These are phyloP conservation scores for Penicillium olsonii DNA, from an alignment of 2,329 filamentous ascomycete genomes.

Conservation along the genomic window DNA sequence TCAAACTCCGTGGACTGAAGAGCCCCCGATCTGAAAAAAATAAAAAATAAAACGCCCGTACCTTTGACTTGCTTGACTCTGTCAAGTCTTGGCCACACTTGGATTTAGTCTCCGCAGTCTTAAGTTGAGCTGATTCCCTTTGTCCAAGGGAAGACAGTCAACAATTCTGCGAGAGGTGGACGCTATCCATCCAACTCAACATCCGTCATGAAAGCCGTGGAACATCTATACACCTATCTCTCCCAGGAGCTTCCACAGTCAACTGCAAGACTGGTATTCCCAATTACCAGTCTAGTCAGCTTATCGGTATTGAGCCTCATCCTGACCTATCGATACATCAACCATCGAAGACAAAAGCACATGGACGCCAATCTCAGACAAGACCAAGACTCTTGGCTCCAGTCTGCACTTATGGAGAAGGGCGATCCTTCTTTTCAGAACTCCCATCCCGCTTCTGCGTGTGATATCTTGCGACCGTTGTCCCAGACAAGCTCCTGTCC, in stretches of 20 bases:
- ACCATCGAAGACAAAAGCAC: neutral
- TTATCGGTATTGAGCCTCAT: conserved; percentile 2
- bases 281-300: neutral
- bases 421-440: neutral
- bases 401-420: conserved; percentile 17
- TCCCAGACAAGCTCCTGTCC: conserved; percentile 19
- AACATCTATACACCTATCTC: conserved; percentile 1
- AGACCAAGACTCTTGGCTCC: neutral
- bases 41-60: neutral
- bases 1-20: neutral
- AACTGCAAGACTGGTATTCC: neutral
- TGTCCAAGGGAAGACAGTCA: conserved; percentile 3
- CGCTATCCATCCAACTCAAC: conserved; percentile 1
- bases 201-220: neutral
- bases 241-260: neutral
- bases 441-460: conserved; percentile 14
- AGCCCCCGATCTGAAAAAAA: neutral
- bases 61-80: neutral
- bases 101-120: neutral
- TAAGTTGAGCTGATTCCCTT: conserved; percentile 9
- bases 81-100: conserved; percentile 1
- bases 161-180: conserved; percentile 3
- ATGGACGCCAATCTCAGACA: neutral
- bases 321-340: neutral
- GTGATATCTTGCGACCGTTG: conserved; percentile 22